Evolutionary conservation across 2,329 filamentous ascomycete genomes (phyloP).

Genomic region (Hyphodiscus sp.): DNA sequence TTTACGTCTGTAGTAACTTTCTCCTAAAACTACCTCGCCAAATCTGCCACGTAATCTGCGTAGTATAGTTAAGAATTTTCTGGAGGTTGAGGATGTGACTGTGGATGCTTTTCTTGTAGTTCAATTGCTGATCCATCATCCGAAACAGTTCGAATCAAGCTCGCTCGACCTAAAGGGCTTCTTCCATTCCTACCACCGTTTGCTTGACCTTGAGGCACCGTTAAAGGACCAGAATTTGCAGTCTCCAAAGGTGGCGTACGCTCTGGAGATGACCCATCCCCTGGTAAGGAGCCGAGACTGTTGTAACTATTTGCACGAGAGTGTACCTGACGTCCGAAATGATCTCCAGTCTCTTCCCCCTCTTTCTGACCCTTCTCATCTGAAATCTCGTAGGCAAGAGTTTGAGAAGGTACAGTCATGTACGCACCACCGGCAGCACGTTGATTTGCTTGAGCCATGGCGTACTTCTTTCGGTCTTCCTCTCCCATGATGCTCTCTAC

Average conservation of each 20-base stretch:
- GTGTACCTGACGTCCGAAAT: conserved; percentile 10
- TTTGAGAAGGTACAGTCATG: conserved; percentile 33
- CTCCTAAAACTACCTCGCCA: not conserved
- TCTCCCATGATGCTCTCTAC: conserved; percentile 62
- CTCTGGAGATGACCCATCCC: not conserved
- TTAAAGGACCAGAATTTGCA: not conserved
- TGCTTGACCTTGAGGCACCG: not conserved
- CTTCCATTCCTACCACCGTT: not conserved
- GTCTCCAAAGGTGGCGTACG: not conserved
- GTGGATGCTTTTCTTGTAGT: not conserved
- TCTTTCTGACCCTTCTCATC: conserved; percentile 38
- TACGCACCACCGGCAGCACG: conserved; percentile 33
- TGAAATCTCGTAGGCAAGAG: conserved; percentile 44
- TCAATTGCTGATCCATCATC: not conserved
- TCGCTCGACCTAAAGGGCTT: not conserved
- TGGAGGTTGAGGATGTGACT: not conserved
- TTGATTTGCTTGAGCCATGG: conserved; percentile 57
- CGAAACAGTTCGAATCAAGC: not conserved
- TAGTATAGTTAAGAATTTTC: not conserved
- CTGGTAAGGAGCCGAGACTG: not conserved
- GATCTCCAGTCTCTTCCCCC: conserved; percentile 36
- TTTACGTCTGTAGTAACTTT: not conserved
- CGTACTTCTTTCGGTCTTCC: conserved; percentile 69
- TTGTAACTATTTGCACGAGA: not conserved
- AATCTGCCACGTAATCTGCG: not conserved